These are phyloP conservation scores for Nematodospora anomalae DNA, from an alignment of 1,139 yeast genomes.

Conservation along the genomic window DNA sequence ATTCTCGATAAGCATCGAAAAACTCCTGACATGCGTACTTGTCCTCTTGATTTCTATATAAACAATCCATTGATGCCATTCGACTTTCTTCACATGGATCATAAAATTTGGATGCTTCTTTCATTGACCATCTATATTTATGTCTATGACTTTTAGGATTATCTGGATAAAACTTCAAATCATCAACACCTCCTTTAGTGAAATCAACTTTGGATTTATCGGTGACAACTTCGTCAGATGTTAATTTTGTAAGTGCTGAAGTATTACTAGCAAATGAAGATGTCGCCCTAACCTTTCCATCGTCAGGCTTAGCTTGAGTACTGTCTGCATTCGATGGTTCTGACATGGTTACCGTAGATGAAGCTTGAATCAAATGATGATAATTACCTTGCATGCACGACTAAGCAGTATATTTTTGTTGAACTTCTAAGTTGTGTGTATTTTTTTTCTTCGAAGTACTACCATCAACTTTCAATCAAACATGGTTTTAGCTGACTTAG, in stretches of 20 bases:
- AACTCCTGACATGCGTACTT: conserved; percentile 77
- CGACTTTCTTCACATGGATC: conserved; percentile 94
- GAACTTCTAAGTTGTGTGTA: background rate
- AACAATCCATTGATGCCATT: conserved; percentile 80
- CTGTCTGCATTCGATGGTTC: background rate
- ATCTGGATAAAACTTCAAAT: conserved; percentile 80
- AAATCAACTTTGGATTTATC: conserved; percentile 56
- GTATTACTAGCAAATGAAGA: background rate
- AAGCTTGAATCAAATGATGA: background rate
- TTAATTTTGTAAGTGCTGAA: conserved; percentile 2
- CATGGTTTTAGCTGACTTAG: conserved; percentile 96
- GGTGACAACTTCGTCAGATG: conserved; percentile 33
- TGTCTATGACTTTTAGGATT: conserved; percentile 65
- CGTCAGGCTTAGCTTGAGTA: background rate
- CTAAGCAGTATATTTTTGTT: background rate
- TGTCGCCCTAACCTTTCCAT: background rate
- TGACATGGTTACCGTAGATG: background rate
- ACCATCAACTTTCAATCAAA: background rate
- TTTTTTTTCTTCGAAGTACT: conserved; percentile 4
- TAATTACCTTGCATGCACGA: conserved; percentile 1
- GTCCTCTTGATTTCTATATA: conserved; percentile 73
- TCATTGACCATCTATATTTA: conserved; percentile 59
- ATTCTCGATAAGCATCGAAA: conserved; percentile 89
- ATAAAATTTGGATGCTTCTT: conserved; percentile 80
- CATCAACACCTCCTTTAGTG: conserved; percentile 51